Percentiles rank a stretch among this genome's conserved stretches.
These are phyloP conservation scores for Furcasterigmium furcatum DNA, from an alignment of 2,329 filamentous ascomycete species.

Conservation along the genomic window DNA sequence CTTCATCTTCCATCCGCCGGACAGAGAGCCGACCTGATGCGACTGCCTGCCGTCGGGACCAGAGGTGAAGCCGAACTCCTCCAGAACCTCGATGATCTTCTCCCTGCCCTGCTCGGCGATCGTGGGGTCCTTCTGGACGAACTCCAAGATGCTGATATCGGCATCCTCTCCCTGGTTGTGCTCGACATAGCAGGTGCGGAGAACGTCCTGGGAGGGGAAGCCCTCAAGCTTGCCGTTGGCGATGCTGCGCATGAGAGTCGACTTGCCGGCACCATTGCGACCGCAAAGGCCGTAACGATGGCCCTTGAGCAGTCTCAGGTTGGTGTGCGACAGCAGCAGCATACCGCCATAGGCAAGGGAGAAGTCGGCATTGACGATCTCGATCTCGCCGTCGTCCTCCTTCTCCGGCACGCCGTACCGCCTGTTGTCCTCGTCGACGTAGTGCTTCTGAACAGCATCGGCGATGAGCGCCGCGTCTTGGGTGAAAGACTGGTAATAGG, in stretches of 20 bases:
- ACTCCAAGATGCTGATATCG: constrained; percentile 92
- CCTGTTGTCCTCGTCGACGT: constrained; percentile 79
- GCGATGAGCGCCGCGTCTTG: constrained; percentile 62
- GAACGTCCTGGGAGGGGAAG: constrained; percentile 87
- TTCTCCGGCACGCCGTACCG: constrained; percentile 82
- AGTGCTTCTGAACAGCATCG: constrained; percentile 72
- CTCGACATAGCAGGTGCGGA: constrained; percentile 97
- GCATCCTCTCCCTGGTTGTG: constrained; percentile 99
- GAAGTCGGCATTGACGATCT: constrained; percentile 98
- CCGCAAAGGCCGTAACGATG: constrained; percentile 97
- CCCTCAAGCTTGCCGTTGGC: constrained; percentile 94
- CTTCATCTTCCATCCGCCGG: constrained; percentile 99
- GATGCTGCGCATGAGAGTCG: constrained; percentile 97
- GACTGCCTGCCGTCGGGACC: constrained; percentile 86
- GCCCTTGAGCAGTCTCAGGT: constrained; percentile 89
- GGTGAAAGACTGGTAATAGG: constrained; percentile 74
- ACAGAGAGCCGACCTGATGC: constrained; percentile 88
- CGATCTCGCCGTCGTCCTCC: constrained; percentile 86
- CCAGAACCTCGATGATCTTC: constrained; percentile 78
- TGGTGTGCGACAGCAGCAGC: constrained; percentile 94
- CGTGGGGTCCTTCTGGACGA: constrained; percentile 83
- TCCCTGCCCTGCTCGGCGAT: constrained; percentile 76
- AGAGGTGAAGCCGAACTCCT: constrained; percentile 89
- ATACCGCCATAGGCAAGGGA: constrained; percentile 97
- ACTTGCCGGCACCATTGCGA: constrained; percentile 96